Evolutionary conservation across 2,329 filamentous ascomycete genomes (phyloP).

Genomic region (Fusarium nelsonii): DNA sequence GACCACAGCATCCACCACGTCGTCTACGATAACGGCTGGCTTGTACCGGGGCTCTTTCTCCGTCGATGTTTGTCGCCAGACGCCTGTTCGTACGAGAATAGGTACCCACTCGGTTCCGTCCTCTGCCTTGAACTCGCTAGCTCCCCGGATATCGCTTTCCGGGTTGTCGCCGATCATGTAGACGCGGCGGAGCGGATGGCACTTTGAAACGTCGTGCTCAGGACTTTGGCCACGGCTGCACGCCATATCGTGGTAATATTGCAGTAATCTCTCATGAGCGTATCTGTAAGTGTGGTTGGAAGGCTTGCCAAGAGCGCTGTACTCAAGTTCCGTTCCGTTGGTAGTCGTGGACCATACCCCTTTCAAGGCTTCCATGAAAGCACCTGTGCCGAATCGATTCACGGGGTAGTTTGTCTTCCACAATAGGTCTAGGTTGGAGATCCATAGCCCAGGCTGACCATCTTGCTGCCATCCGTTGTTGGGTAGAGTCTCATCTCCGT

Average conservation of each 20-base stretch:
- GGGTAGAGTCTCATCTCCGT: constrained; percentile 72
- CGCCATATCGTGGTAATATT: constrained; percentile 53
- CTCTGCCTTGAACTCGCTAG: constrained; percentile 78
- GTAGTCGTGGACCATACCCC: constrained; percentile 84
- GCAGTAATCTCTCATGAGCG: constrained; percentile 78
- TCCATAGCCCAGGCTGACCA: constrained; percentile 83
- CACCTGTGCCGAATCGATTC: constrained; percentile 90
- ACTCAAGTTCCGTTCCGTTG: constrained; percentile 69
- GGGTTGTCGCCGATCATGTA: constrained; percentile 97
- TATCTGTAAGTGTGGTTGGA: constrained; percentile 82
- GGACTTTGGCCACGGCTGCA: constrained; percentile 28
- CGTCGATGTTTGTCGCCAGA: constrained; percentile 66
- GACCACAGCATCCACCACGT: constrained; percentile 81
- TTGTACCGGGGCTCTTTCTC: constrained; percentile 66
- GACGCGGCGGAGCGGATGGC: constrained; percentile 74
- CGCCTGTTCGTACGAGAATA: constrained; percentile 83
- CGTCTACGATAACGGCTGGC: constrained; percentile 75
- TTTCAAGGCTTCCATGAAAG: constrained; percentile 84
- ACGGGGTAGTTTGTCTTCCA: constrained; percentile 90
- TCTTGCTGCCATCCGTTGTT: constrained; percentile 87
- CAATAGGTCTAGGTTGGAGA: constrained; percentile 89
- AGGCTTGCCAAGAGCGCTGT: constrained; percentile 86
- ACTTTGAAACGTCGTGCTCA: constrained; percentile 28
- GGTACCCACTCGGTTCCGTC: constrained; percentile 80
- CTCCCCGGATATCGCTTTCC: constrained; percentile 89